A percentile compares a stretch with the other conserved stretches of the same genome.
These are phyloP conservation scores for Phytophthora hybrid DNA, from an alignment of 352 stramenopile species.

Conservation along the genomic window DNA sequence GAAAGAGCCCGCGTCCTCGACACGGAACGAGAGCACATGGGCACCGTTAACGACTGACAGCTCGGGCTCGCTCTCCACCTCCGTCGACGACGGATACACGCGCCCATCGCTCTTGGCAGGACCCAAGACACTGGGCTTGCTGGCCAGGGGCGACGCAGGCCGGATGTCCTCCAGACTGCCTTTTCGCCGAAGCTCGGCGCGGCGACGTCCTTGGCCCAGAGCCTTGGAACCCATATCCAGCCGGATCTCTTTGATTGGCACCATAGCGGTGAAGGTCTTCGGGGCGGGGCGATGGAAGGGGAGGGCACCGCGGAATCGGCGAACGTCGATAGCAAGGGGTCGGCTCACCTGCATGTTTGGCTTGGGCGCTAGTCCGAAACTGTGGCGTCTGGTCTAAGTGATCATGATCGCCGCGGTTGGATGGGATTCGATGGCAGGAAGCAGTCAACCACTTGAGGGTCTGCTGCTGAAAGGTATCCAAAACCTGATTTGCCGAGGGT, in stretches of 20 bases:
- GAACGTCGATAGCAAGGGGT: constrained; percentile 16
- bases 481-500: constrained; percentile 22
- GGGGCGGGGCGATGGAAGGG: constrained; percentile 2
- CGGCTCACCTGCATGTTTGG: constrained; percentile 24
- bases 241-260: constrained; percentile 17
- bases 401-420: constrained; percentile 7
- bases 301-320: constrained; percentile 8
- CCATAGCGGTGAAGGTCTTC: constrained; percentile 7
- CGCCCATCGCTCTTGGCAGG: constrained; percentile 7
- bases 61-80: constrained; percentile 12
- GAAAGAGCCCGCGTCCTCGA: constrained; percentile 19
- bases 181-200: constrained; percentile 19
- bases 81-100: constrained; percentile 7
- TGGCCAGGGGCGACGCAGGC: constrained; percentile 22
- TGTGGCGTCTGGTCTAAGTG: background rate
- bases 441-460: constrained; percentile 5
- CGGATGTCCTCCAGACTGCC: constrained; percentile 30
- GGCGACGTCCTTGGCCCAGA: constrained; percentile 22
- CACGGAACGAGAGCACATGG: constrained; percentile 7
- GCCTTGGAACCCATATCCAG: constrained; percentile 20
- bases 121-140: constrained; percentile 4
- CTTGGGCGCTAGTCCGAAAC: background rate
- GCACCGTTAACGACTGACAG: background rate
- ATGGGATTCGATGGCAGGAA: constrained; percentile 14
- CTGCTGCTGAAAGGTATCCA: constrained; percentile 24